phyloP scores from a whole-genome alignment of 352 stramenopile genomes.

The Globisporangium apiculatum region DNA sequence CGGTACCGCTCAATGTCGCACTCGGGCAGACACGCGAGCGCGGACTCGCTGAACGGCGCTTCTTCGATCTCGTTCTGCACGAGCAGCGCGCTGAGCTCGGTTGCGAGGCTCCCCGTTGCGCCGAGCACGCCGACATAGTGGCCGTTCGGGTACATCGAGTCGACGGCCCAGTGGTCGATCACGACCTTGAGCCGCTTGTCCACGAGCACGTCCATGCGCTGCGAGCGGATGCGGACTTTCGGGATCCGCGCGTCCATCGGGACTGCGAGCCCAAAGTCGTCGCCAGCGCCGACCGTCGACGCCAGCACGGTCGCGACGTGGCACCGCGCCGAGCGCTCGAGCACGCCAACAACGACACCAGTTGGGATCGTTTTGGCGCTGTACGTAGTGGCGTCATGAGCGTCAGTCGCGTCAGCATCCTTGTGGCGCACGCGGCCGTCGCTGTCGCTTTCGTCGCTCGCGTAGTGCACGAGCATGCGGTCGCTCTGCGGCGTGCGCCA shows the following conservation, averaged over 20 bases:
- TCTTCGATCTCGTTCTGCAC: constrained; percentile 81
- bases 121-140: constrained; percentile 79
- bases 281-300: constrained; percentile 41
- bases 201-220: constrained; percentile 62
- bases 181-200: constrained; percentile 81
- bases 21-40: constrained; percentile 76
- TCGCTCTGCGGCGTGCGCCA: constrained; percentile 74
- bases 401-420: constrained; percentile 11
- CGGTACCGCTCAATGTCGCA: constrained; percentile 57
- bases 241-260: constrained; percentile 77
- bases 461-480: constrained; percentile 65
- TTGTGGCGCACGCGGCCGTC: constrained; percentile 3
- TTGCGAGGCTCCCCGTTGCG: constrained; percentile 48
- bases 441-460: constrained; percentile 33
- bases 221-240: constrained; percentile 75
- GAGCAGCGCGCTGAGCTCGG: constrained; percentile 77
- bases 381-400: neutral
- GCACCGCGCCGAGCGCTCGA: constrained; percentile 60
- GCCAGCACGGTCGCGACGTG: constrained; percentile 71
- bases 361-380: constrained; percentile 40
- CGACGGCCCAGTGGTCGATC: constrained; percentile 68
- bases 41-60: constrained; percentile 77
- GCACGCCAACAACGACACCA: constrained; percentile 79
- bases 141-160: constrained; percentile 73
- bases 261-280: constrained; percentile 72